A percentile compares a stretch with the other conserved stretches of the same genome.
These are phyloP conservation scores for Cordyceps fumosorosea DNA, from an alignment of 2,329 filamentous ascomycete genomes.

Conservation along the genomic window DNA sequence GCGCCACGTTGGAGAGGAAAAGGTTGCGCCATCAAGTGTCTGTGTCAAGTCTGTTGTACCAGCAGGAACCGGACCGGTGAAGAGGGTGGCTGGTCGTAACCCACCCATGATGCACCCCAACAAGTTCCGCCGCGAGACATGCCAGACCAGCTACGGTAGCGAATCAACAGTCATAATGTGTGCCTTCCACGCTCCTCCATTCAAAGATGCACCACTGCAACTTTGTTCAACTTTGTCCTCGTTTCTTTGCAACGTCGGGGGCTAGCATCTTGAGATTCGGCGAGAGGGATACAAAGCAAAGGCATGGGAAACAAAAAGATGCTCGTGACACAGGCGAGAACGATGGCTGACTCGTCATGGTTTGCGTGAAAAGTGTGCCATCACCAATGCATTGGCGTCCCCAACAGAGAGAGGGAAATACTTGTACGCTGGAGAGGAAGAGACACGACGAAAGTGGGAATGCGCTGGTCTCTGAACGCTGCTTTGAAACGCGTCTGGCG, in stretches of 20 bases:
- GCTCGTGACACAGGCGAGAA: background rate
- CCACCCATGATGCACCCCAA: background rate
- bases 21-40: background rate
- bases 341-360: background rate
- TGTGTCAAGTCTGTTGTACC: background rate
- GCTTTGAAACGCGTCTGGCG: slow-evolving; percentile 7
- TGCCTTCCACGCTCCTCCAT: background rate
- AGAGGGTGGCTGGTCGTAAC: background rate
- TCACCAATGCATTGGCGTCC: background rate
- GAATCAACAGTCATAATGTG: background rate
- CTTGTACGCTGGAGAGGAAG: background rate
- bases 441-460: background rate
- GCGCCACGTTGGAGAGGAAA: background rate
- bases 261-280: background rate
- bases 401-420: background rate
- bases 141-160: background rate
- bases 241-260: background rate
- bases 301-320: background rate
- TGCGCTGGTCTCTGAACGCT: slow-evolving; percentile 5
- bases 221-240: background rate
- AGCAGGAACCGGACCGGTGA: background rate
- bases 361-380: background rate
- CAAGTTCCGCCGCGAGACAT: background rate
- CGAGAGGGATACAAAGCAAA: background rate
- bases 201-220: background rate